Percentiles rank a stretch among this genome's conserved stretches.
phyloP scores from a whole-genome alignment of 1,139 yeast species.

The Pichia sp. region DNA sequence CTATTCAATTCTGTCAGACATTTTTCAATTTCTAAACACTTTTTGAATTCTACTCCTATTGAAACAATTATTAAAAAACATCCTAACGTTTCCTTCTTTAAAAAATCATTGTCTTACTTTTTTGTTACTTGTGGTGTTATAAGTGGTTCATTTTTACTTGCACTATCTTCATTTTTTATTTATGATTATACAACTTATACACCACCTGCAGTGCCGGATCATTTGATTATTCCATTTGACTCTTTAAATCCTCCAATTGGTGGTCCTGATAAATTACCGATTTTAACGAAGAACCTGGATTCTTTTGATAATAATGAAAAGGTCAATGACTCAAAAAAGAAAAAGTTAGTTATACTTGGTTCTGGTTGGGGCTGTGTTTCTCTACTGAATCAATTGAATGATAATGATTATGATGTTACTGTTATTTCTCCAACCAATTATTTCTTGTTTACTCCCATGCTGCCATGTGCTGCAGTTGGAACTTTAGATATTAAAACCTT shows the following conservation, averaged over 20 bases:
- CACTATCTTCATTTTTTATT: constrained; percentile 43
- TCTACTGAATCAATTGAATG: constrained; percentile 37
- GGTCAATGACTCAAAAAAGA: constrained; percentile 37
- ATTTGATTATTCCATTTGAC: constrained; percentile 35
- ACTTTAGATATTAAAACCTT: constrained; percentile 48
- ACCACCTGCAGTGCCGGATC: constrained; percentile 23
- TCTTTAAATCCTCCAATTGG: constrained; percentile 52
- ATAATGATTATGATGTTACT: constrained; percentile 50
- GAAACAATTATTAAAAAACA: not conserved
- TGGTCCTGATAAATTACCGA: constrained; percentile 62
- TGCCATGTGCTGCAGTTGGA: constrained; percentile 57
- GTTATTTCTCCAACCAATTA: constrained; percentile 58
- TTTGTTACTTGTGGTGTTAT: constrained; percentile 35
- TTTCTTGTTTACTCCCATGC: constrained; percentile 52
- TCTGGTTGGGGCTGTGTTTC: constrained; percentile 60
- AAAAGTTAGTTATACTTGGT: constrained; percentile 50
- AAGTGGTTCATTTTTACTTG: constrained; percentile 33
- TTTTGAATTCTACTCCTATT: not conserved
- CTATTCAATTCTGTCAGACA: not conserved
- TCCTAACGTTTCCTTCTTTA: not conserved
- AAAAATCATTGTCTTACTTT: constrained; percentile 14
- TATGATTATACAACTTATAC: constrained; percentile 57
- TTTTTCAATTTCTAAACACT: not conserved
- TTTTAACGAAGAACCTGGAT: constrained; percentile 46
- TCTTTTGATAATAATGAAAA: constrained; percentile 43